Evolutionary conservation across 805 yeast genomes (phyloP).

Genomic region (Ogataea parapolymorpha): DNA sequence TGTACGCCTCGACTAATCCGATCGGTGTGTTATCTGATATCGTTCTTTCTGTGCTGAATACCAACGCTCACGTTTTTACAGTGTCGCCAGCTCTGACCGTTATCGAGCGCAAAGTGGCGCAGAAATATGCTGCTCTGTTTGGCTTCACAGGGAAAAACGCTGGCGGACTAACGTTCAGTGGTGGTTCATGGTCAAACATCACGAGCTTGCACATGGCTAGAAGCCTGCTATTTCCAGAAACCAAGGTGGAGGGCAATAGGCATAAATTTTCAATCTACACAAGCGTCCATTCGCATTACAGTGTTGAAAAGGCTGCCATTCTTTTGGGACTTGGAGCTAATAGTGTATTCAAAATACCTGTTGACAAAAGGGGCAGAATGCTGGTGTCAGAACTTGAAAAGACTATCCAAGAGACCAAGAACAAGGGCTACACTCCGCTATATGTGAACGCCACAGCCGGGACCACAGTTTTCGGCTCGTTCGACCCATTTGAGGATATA

Average conservation of each 20-base stretch:
- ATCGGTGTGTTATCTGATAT: conserved; percentile 76
- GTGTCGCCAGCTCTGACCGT: conserved; percentile 79
- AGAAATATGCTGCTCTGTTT: conserved; percentile 64
- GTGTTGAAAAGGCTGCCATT: conserved; percentile 79
- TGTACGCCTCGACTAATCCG: conserved; percentile 84
- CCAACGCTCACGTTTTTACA: conserved; percentile 82
- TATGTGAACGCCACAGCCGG: conserved; percentile 85
- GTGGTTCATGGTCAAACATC: conserved; percentile 84
- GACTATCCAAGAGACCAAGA: conserved; percentile 40
- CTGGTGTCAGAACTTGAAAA: conserved; percentile 43
- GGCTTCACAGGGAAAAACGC: conserved; percentile 52
- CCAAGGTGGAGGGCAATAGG: conserved; percentile 58
- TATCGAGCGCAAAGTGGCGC: conserved; percentile 66
- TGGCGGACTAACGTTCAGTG: conserved; percentile 83
- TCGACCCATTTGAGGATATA: conserved; percentile 62
- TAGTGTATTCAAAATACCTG: conserved; percentile 60
- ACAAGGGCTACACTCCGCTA: conserved; percentile 65
- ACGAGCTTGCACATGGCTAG: conserved; percentile 79
- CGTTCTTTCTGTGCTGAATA: conserved; percentile 64
- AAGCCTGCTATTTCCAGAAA: conserved; percentile 61
- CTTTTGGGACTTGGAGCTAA: conserved; percentile 66
- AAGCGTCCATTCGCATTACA: conserved; percentile 71
- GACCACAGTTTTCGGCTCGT: conserved; percentile 84
- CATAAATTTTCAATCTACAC: conserved; percentile 67
- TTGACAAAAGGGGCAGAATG: conserved; percentile 56